Evolutionary conservation across 306 rosid species (phyloP), one percentile per base, ranked within the genome.

Genomic region (Malus sylvestris): DNA sequence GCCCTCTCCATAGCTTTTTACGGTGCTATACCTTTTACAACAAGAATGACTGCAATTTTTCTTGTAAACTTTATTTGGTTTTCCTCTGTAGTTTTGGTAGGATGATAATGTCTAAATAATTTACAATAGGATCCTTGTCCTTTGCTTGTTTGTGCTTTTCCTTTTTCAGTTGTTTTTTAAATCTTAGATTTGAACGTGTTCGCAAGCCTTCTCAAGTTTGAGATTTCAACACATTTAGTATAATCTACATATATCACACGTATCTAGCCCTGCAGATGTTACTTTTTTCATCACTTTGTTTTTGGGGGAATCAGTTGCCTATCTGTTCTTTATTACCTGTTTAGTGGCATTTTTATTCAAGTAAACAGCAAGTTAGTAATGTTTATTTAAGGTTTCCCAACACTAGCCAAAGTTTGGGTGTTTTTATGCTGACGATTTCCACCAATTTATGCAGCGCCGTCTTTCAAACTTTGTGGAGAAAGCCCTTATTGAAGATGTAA

Each of bases 401-500:
- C 51, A 60, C 33, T 65, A 49, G 79, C 72, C 22, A 52, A 25
- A 23, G 35, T 49, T 35, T n/a, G 57, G 68, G 63, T 12, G 46
- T 61, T 60, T 42, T 32, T 79, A 38, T 78, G 74, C 45, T 65
- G 23, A 71, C 78, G 0, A 63, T 63, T 67, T 77, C 15, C 11
- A 14, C 14, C 72, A 76, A 69, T 30, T 72, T 68, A 76, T 91
- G 89, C 84, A 96, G 99, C 86, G 96, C 33, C 91, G 85, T 38
- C 97, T 96, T 71, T 78, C 84, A 53, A 87, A 89, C 82, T 92
- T 91, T 69, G 87, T 92, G 4, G 99, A 86, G 80, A 96, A 91
- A 86, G 97, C 98, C 44, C 71, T 85, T 70, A 97, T 88, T 67
- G 98, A 96, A 86, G 99, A 92, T 55, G 87, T 92, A 63, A 81